phyloP scores from a whole-genome alignment of 306 rosid species.

The Rosa persica region DNA sequence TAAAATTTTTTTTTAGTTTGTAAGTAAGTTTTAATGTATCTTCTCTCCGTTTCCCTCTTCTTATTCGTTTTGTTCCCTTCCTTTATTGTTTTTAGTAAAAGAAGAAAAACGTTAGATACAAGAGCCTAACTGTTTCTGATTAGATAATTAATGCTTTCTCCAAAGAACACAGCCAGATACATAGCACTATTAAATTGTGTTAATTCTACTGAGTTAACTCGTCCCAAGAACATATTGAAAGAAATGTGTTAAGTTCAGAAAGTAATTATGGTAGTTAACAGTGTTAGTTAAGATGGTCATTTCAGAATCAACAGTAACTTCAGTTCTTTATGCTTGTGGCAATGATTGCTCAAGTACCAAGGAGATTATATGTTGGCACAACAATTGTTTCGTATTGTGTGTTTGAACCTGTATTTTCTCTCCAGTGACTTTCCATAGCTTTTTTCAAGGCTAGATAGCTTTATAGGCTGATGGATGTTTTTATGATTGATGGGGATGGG shows the following conservation, averaged over 20 bases:
- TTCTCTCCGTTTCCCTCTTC: neutral
- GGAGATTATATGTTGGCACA: neutral
- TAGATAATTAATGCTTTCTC: neutral
- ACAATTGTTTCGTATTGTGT: neutral
- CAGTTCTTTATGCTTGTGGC: neutral
- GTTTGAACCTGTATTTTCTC: neutral
- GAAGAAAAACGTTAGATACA: neutral
- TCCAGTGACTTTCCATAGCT: neutral
- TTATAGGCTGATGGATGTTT: neutral
- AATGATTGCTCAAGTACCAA: neutral
- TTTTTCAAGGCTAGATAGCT: neutral
- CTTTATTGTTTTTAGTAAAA: neutral
- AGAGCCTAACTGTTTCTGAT: neutral
- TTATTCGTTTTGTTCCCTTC: neutral
- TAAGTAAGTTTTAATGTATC: neutral
- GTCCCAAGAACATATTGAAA: neutral
- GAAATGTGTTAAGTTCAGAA: neutral
- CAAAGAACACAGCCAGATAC: neutral
- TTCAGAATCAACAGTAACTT: neutral
- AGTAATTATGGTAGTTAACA: neutral
- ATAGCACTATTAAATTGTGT: neutral
- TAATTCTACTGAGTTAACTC: neutral
- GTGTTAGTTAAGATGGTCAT: neutral
- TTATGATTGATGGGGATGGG: neutral
- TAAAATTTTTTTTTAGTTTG: neutral